Percentiles rank a stretch among this genome's conserved stretches.
These are phyloP conservation scores for Bifiguratus adelaidae DNA, from an alignment of 192 early-diverging fungal species.

Conservation along the genomic window DNA sequence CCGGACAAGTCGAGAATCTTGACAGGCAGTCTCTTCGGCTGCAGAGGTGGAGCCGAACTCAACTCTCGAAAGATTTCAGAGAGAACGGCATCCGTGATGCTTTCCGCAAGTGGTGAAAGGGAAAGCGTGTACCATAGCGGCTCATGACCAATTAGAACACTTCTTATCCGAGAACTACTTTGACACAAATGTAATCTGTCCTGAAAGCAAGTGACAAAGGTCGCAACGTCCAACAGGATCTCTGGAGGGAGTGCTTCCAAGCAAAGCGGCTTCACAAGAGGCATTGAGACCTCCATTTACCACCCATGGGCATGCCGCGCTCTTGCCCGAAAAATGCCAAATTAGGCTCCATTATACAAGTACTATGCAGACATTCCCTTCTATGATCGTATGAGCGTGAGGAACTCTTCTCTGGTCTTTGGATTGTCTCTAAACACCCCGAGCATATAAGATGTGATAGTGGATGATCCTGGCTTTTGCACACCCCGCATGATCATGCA, in stretches of 20 bases:
- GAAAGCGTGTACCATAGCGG: neutral
- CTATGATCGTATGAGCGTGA: constrained; percentile 58
- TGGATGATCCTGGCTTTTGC: constrained; percentile 91
- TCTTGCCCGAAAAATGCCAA: no score
- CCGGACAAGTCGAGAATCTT: neutral
- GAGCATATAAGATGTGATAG: constrained; percentile 92
- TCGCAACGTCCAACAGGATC: neutral
- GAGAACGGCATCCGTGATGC: neutral
- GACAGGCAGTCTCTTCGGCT: neutral
- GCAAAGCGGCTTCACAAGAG: no score
- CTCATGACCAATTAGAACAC: neutral
- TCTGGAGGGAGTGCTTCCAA: constrained; percentile 1
- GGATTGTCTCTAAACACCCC: constrained; percentile 85
- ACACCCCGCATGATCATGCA: constrained; percentile 99
- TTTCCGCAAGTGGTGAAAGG: neutral
- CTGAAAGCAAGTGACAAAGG: neutral
- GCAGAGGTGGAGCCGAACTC: neutral
- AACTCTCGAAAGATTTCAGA: neutral
- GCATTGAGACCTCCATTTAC: no score
- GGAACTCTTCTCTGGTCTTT: constrained; percentile 94
- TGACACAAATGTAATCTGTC: neutral
- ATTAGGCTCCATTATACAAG: no score
- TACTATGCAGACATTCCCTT: no score
- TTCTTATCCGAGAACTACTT: neutral
- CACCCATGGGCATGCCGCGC: no score